These are phyloP conservation scores for Serendipita indica DNA, from an alignment of 768 basidiomycete species.

Conservation along the genomic window DNA sequence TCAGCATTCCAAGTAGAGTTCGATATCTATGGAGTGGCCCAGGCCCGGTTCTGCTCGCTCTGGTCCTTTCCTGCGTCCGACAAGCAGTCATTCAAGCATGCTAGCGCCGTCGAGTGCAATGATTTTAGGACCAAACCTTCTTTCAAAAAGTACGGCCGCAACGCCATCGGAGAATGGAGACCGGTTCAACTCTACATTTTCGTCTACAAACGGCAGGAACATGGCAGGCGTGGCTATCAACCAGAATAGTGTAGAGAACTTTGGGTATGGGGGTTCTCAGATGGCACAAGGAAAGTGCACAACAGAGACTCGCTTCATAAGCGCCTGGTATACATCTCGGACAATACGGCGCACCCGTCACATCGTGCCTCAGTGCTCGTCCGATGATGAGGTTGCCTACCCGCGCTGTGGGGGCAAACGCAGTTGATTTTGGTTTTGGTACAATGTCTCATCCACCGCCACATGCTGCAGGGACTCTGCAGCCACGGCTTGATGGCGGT, in stretches of 20 bases:
- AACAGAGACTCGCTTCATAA: not conserved
- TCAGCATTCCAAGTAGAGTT: not conserved
- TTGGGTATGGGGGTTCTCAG: not conserved
- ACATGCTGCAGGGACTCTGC: not conserved
- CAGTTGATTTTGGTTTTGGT: not conserved
- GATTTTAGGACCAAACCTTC: not conserved
- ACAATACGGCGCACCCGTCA: conserved; percentile 2
- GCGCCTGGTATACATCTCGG: not conserved
- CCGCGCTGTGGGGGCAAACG: not conserved
- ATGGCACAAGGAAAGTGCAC: too few relatives aligned
- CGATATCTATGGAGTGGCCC: not conserved
- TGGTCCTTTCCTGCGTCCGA: conserved; percentile 1
- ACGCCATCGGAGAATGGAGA: not conserved
- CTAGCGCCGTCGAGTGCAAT: not conserved
- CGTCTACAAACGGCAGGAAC: not conserved
- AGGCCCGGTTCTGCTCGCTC: conserved; percentile 1
- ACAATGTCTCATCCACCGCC: not conserved
- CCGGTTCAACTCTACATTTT: not conserved
- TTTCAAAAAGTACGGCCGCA: not conserved
- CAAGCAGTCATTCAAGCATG: not conserved
- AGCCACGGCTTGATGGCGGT: not conserved
- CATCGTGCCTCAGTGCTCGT: not conserved
- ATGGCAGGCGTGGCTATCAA: not conserved
- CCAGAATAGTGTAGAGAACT: not conserved
- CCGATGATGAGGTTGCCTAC: conserved; percentile 3